These are phyloP conservation scores for Alternaria sp. DNA, from an alignment of 2,329 filamentous ascomycete species.

Conservation along the genomic window DNA sequence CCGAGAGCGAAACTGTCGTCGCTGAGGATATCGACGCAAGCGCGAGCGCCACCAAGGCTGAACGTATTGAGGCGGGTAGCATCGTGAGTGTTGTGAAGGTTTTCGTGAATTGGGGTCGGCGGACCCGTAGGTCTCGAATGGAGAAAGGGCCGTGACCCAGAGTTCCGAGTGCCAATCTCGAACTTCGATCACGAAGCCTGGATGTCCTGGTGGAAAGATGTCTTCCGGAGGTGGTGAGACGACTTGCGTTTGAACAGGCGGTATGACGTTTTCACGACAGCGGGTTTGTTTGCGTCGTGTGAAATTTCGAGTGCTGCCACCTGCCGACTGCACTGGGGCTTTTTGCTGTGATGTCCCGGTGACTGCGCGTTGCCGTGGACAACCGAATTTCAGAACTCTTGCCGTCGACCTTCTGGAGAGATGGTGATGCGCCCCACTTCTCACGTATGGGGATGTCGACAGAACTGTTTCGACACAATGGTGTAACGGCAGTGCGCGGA, in stretches of 20 bases:
- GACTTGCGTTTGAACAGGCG: conserved; percentile 27
- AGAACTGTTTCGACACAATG: conserved; percentile 1
- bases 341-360: conserved; percentile 15
- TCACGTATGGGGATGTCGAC: neutral
- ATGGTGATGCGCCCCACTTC: neutral
- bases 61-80: conserved; percentile 22
- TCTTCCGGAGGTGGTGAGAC: conserved; percentile 32
- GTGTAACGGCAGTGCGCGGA: conserved; percentile 12
- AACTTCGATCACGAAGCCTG: conserved; percentile 9
- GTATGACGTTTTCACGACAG: conserved; percentile 34
- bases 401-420: neutral
- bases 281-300: conserved; percentile 28
- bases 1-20: conserved; percentile 51
- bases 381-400: conserved; percentile 4
- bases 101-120: conserved; percentile 9
- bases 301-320: conserved; percentile 25
- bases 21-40: conserved; percentile 28
- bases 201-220: conserved; percentile 11
- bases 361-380: conserved; percentile 23
- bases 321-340: conserved; percentile 7
- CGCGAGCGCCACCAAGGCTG: conserved; percentile 29
- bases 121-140: conserved; percentile 12
- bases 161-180: conserved; percentile 19
- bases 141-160: conserved; percentile 4
- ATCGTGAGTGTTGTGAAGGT: conserved; percentile 28